Evolutionary conservation across 139 green algal genomes (phyloP).

Genomic region (Chlamydomonas applanata): DNA sequence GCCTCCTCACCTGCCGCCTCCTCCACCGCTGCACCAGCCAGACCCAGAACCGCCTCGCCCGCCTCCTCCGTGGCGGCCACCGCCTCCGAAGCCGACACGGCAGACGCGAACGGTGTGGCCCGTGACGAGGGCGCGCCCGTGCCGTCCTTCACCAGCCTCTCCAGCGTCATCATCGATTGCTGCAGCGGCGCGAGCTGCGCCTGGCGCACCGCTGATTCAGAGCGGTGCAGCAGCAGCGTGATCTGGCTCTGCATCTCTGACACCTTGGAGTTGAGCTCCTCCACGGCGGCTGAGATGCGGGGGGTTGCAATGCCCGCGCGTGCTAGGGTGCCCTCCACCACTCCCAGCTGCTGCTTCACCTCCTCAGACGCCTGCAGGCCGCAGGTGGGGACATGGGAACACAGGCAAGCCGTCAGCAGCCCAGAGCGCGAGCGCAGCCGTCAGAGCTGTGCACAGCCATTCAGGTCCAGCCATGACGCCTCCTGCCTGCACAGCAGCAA

Average conservation of each 20-base stretch:
- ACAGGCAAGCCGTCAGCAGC: too few relatives aligned
- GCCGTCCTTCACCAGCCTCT: constrained; percentile 9
- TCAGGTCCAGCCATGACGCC: too few relatives aligned
- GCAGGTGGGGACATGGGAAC: too few relatives aligned
- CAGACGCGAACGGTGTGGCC: neutral
- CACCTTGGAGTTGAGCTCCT: constrained; percentile 17
- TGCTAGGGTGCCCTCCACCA: neutral
- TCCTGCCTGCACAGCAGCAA: too few relatives aligned
- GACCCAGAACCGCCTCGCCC: too few relatives aligned
- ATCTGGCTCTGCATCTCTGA: constrained; percentile 24
- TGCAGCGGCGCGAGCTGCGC: constrained; percentile 22
- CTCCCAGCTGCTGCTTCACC: neutral
- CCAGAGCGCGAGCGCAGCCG: too few relatives aligned
- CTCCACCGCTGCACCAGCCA: too few relatives aligned
- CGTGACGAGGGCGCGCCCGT: neutral
- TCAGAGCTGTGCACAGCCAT: too few relatives aligned
- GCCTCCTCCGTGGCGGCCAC: too few relatives aligned
- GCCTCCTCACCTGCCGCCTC: neutral
- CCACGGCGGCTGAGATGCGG: constrained; percentile 4
- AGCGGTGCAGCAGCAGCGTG: constrained; percentile 17
- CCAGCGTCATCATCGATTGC: constrained; percentile 23
- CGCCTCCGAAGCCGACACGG: neutral
- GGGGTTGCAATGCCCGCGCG: neutral
- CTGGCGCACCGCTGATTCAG: constrained; percentile 11
- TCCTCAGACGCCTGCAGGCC: neutral